These are phyloP conservation scores for Salvia splendens DNA, from an alignment of 257 asterid species.

Conservation along the genomic window DNA sequence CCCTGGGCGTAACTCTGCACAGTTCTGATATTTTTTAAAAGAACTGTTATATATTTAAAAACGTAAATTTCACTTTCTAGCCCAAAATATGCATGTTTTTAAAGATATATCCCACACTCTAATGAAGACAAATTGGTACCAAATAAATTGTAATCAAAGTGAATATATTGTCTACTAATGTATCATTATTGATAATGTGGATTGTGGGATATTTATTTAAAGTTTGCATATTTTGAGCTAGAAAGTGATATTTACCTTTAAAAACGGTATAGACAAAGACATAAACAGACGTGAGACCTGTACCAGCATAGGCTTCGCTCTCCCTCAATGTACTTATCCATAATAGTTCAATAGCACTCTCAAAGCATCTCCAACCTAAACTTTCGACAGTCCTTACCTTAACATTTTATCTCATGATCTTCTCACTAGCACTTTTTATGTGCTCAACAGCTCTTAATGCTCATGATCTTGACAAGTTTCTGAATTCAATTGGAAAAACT, in stretches of 20 bases:
- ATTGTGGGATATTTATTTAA: too few relatives aligned
- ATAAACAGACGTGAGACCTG: neutral
- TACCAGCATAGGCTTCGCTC: slow-evolving; percentile 4
- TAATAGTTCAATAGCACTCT: neutral
- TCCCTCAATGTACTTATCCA: slow-evolving; percentile 17
- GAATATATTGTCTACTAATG: too few relatives aligned
- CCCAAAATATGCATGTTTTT: too few relatives aligned
- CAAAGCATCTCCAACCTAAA: neutral
- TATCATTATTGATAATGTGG: too few relatives aligned
- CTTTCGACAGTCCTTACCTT: slow-evolving; percentile 16
- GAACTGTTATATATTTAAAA: too few relatives aligned
- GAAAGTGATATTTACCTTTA: too few relatives aligned
- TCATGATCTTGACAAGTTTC: slow-evolving; percentile 74
- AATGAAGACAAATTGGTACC: too few relatives aligned
- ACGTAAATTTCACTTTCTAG: too few relatives aligned
- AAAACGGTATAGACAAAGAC: neutral
- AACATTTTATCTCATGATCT: slow-evolving; percentile 24
- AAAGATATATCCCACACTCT: too few relatives aligned
- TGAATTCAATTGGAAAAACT: slow-evolving; percentile 68
- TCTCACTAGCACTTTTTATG: slow-evolving; percentile 18
- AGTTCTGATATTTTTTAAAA: neutral
- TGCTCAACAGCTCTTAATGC: slow-evolving; percentile 62
- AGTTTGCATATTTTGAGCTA: too few relatives aligned
- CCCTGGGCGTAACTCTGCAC: neutral
- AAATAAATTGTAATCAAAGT: too few relatives aligned